Conservation (phyloP, 2,329 filamentous ascomycete genomes). For the Xylaria sp. region DNA sequence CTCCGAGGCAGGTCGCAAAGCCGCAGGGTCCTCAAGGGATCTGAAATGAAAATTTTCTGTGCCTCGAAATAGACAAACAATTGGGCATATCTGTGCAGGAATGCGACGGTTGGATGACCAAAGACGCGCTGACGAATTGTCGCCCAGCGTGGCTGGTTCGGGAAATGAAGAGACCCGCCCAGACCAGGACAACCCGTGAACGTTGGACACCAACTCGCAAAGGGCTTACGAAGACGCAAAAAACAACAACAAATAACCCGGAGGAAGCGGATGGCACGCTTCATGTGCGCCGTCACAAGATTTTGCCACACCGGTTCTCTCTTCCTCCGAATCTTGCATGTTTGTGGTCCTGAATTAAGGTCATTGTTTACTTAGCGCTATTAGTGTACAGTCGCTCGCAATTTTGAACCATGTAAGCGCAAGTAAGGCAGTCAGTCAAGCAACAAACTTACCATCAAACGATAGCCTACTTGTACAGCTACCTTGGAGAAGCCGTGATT, state of each 20-base stretch:
- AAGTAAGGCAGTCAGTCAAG: not conserved
- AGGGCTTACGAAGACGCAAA: slow-evolving; percentile 23
- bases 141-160: slow-evolving; percentile 28
- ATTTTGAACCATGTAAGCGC: slow-evolving; percentile 1
- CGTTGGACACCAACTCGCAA: slow-evolving; percentile 23
- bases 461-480: not conserved
- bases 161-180: slow-evolving; percentile 36
- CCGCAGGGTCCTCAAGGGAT: slow-evolving; percentile 25
- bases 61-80: slow-evolving; percentile 31
- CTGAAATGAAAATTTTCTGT: slow-evolving; percentile 27
- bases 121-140: slow-evolving; percentile 26
- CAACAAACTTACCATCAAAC: not conserved
- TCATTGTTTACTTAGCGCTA: not conserved
- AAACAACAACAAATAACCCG: slow-evolving; percentile 15
- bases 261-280: slow-evolving; percentile 27
- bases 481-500: not conserved
- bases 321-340: not conserved
- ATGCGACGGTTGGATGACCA: slow-evolving; percentile 27
- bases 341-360: not conserved
- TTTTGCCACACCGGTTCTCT: slow-evolving; percentile 3
- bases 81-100: slow-evolving; percentile 6
- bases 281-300: slow-evolving; percentile 16
- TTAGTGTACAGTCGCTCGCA: not conserved
- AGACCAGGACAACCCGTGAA: slow-evolving; percentile 32
- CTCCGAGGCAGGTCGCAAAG: slow-evolving; percentile 26